Evolutionary conservation across 768 basidiomycete genomes (phyloP).

Genomic region (Tricholoma matsutake): DNA sequence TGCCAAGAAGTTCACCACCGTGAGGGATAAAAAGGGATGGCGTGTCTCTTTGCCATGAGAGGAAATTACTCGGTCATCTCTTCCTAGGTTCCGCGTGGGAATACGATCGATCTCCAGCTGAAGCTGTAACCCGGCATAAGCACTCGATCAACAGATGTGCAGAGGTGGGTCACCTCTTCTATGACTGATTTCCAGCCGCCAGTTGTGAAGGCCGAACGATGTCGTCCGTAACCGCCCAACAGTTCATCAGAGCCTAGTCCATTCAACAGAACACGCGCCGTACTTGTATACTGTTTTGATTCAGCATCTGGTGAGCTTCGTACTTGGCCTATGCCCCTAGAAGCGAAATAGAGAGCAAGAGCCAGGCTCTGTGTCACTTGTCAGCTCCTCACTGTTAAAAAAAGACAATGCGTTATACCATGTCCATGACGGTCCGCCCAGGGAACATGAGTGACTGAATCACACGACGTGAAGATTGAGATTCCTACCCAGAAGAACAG

Average conservation of each 20-base stretch:
- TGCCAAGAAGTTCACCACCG: constrained; percentile 75
- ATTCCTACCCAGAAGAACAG: constrained; percentile 50
- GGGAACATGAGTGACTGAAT: constrained; percentile 80
- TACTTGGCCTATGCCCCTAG: constrained; percentile 69
- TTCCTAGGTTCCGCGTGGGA: constrained; percentile 84
- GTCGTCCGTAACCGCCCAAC: constrained; percentile 90
- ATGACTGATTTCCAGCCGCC: constrained; percentile 77
- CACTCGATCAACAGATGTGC: not conserved
- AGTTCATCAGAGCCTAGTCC: constrained; percentile 96
- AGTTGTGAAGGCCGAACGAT: constrained; percentile 67
- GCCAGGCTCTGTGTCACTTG: constrained; percentile 69
- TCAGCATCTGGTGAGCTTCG: constrained; percentile 32
- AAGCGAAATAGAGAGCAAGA: constrained; percentile 90
- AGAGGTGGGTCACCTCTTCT: constrained; percentile 55
- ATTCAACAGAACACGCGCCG: constrained; percentile 80
- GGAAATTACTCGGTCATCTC: constrained; percentile 93
- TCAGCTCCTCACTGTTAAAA: not conserved
- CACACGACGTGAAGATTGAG: constrained; percentile 45
- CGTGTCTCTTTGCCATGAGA: constrained; percentile 90
- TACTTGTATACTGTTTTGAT: constrained; percentile 57
- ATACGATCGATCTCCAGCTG: constrained; percentile 88
- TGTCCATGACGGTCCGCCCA: constrained; percentile 82
- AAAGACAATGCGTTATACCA: constrained; percentile 44
- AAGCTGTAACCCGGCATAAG: constrained; percentile 45
- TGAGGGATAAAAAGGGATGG: constrained; percentile 85